Evolutionary conservation across 495 filamentous ascomycete species (phyloP), one percentile per base, ranked within the genome.

Genomic region (Darksidea phi): DNA sequence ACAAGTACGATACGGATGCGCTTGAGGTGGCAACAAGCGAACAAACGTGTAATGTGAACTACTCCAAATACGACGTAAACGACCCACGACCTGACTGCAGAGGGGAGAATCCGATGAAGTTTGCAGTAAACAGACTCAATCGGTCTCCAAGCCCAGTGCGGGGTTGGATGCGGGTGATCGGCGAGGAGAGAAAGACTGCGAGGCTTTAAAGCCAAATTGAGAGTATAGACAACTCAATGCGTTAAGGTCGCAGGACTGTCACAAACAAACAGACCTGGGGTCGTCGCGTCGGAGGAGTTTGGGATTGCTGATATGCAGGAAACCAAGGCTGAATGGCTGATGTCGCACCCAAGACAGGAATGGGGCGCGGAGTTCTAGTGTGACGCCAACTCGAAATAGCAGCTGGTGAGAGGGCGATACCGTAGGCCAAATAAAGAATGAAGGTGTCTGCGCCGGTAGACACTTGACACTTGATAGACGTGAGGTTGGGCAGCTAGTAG

Each of bases 331-430:
- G 60, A 68, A 68, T 64, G 54, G 59, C 55, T 64, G 61, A 61
- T 64, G 66, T 64, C 61, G 66, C 66, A 64, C 66, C 20, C 57
- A 61, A 61, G 66, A 61, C 56, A 61, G 61, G 61, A 60, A 61
- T 58, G 66, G 66, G 66, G 66, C 66, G 66, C 66, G 57, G 66
- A 68, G 55, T 68, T 64, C 49, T 54, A 50, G 66, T 68, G 66
- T 59, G 64, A 68, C 61, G 56, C 26, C n/a, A 5, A 45, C 66
- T 68, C 56, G 60, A 68, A 68, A 68, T 68, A 68, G 66, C 42
- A 68, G 56, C 56, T 57, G 66, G 21, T 46, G 61, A 56, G 51
- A 36, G 20, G 49, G 66, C 61, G 56, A 64, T 64, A 61, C 61
- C 48, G 56, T 50, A 23, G 56, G 57, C 60, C 61, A 64, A 68